These are phyloP conservation scores for Serendipita sp. DNA, from an alignment of 768 basidiomycete species.

Conservation along the genomic window DNA sequence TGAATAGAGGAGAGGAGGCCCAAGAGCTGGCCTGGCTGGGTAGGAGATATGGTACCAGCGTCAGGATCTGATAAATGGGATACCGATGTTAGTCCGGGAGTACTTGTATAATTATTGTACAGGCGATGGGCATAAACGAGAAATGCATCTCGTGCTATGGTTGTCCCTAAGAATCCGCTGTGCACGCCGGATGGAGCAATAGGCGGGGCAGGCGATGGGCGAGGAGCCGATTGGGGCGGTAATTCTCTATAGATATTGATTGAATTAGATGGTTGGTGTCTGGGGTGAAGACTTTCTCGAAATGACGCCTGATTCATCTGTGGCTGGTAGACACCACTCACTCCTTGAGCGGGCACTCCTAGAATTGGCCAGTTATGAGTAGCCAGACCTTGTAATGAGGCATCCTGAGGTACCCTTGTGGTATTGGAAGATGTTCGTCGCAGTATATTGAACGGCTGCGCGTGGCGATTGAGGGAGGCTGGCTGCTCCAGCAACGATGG, in stretches of 20 bases:
- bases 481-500: neutral
- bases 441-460: neutral
- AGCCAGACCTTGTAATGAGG: too few relatives aligned
- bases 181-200: neutral
- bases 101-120: slow-evolving; percentile 15
- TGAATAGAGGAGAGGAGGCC: slow-evolving; percentile 22
- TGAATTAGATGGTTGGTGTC: neutral
- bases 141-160: slow-evolving; percentile 20
- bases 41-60: slow-evolving; percentile 9
- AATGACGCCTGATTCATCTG: too few relatives aligned
- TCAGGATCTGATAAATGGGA: slow-evolving; percentile 7
- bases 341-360: too few relatives aligned
- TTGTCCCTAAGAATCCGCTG: slow-evolving; percentile 12
- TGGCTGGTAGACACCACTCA: too few relatives aligned
- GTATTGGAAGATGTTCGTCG: neutral
- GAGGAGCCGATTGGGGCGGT: neutral
- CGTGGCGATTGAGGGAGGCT: neutral
- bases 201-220: neutral
- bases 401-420: neutral
- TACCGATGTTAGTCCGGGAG: slow-evolving; percentile 9
- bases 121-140: slow-evolving; percentile 21
- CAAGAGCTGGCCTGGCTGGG: slow-evolving; percentile 18
- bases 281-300: too few relatives aligned
- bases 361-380: too few relatives aligned
- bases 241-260: neutral